Percentiles rank a stretch among this genome's conserved stretches.
Conservation (phyloP, 2,329 filamentous ascomycete species). For the Periconia digitata region DNA sequence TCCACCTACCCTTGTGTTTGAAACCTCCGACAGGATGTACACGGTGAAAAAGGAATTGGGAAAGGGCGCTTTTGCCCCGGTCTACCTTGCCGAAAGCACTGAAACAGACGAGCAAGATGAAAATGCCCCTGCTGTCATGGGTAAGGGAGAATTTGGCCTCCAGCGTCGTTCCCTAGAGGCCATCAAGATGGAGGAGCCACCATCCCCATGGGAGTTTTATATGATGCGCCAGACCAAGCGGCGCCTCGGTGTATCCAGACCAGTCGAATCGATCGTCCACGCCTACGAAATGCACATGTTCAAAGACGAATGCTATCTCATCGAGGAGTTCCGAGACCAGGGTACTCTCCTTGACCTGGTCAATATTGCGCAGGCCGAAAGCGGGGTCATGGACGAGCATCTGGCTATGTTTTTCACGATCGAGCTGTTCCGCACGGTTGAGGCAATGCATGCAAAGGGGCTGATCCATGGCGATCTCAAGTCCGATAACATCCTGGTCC, state of each 20-base stretch:
- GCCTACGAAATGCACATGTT: conserved; percentile 93
- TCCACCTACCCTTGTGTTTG: conserved; percentile 68
- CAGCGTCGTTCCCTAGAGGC: conserved; percentile 71
- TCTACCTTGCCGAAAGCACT: conserved; percentile 86
- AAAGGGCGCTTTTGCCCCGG: conserved; percentile 90
- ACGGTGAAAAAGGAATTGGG: conserved; percentile 83
- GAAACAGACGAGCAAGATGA: conserved; percentile 50
- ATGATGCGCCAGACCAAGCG: conserved; percentile 83
- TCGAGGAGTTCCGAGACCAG: conserved; percentile 85
- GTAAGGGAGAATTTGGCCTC: conserved; percentile 62
- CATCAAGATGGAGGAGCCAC: conserved; percentile 90
- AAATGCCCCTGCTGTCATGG: conserved; percentile 56
- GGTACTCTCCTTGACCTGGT: conserved; percentile 94
- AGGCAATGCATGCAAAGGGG: conserved; percentile 76
- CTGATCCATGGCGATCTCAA: conserved; percentile 94
- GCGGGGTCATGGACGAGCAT: conserved; percentile 80
- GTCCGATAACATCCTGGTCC: conserved; percentile 89
- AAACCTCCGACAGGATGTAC: conserved; percentile 67
- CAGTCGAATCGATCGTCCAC: conserved; percentile 74
- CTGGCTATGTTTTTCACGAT: conserved; percentile 95
- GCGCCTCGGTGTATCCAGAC: conserved; percentile 71
- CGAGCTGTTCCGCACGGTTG: conserved; percentile 86
- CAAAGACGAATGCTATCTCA: conserved; percentile 82
- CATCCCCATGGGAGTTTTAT: conserved; percentile 92
- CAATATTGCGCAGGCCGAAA: conserved; percentile 77